Percentiles rank a stretch among this genome's conserved stretches.
Evolutionary conservation across 2,329 filamentous ascomycete genomes (phyloP).

Genomic region (Fusarium succisae): DNA sequence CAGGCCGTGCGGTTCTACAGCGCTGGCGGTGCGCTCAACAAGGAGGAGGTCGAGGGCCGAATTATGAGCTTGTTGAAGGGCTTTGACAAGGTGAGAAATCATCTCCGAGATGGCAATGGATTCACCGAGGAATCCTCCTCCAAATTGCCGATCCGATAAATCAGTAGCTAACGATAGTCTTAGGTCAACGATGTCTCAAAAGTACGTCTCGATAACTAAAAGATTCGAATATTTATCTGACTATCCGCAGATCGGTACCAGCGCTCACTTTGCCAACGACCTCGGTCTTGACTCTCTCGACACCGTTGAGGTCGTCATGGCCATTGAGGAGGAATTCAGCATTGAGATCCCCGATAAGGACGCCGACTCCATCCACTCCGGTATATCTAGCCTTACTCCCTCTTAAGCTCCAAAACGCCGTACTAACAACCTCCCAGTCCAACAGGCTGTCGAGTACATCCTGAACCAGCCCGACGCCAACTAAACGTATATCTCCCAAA

Average conservation of each 20-base stretch:
- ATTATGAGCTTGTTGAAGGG: constrained; percentile 93
- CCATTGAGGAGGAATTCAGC: constrained; percentile 93
- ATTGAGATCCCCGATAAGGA: constrained; percentile 99
- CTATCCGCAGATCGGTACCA: constrained; percentile 74
- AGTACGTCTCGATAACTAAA: constrained; percentile 55
- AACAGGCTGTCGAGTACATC: constrained; percentile 96
- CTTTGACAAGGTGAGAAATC: constrained; percentile 80
- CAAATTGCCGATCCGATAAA: background rate
- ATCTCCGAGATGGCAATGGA: background rate
- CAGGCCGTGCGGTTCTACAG: constrained; percentile 86
- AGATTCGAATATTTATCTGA: constrained; percentile 23
- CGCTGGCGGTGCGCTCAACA: constrained; percentile 78
- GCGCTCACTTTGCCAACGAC: constrained; percentile 95
- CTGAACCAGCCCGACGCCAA: constrained; percentile 89
- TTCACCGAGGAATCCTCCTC: background rate
- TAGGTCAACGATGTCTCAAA: constrained; percentile 75
- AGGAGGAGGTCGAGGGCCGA: constrained; percentile 87
- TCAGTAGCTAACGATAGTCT: constrained; percentile 42
- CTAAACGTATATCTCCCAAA: constrained; percentile 51
- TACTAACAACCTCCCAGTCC: constrained; percentile 64
- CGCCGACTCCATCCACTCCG: constrained; percentile 91
- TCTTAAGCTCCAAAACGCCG: background rate
- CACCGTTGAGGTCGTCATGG: constrained; percentile 99
- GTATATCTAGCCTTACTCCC: constrained; percentile 61
- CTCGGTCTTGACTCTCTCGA: constrained; percentile 97